A percentile compares a stretch with the other conserved stretches of the same genome.
phyloP scores from a whole-genome alignment of 83 land plant species.

The Diphasiastrum complanatum region DNA sequence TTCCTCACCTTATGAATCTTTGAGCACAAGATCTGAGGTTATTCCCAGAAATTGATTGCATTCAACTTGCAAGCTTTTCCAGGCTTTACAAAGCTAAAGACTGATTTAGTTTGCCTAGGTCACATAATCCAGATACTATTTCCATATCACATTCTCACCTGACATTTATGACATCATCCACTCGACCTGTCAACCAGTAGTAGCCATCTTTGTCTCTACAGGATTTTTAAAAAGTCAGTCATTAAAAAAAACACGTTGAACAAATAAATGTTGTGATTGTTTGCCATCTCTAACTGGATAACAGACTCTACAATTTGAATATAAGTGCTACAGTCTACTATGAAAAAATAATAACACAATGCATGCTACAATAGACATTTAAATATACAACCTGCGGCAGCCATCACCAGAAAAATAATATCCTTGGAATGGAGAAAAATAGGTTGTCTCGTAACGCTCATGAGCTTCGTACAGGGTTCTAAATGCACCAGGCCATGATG shows the following conservation, averaged over 20 bases:
- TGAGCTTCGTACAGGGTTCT: constrained; percentile 88
- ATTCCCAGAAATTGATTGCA: no score
- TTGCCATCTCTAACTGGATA: neutral
- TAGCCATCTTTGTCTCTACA: constrained; percentile 98
- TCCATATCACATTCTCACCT: constrained; percentile 36
- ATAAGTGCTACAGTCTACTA: no score
- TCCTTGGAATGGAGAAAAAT: constrained; percentile 90
- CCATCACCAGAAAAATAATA: constrained; percentile 96
- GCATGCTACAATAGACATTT: neutral
- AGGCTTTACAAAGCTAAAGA: neutral
- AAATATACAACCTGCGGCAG: constrained; percentile 60
- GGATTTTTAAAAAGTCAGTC: neutral
- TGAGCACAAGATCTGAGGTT: no score
- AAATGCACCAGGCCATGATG: constrained; percentile 91
- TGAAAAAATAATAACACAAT: neutral
- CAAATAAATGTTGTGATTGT: neutral
- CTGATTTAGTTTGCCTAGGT: neutral
- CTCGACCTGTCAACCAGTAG: constrained; percentile 96
- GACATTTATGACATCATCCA: constrained; percentile 99
- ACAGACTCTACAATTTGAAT: no score
- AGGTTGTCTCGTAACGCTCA: constrained; percentile 90
- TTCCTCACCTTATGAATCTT: no score
- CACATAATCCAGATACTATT: neutral
- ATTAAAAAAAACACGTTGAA: constrained; percentile 3
- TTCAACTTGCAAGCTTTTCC: no score